Evolutionary conservation across 148 eudicot genomes (phyloP).

Genomic region (Salicornia ramosissima): DNA sequence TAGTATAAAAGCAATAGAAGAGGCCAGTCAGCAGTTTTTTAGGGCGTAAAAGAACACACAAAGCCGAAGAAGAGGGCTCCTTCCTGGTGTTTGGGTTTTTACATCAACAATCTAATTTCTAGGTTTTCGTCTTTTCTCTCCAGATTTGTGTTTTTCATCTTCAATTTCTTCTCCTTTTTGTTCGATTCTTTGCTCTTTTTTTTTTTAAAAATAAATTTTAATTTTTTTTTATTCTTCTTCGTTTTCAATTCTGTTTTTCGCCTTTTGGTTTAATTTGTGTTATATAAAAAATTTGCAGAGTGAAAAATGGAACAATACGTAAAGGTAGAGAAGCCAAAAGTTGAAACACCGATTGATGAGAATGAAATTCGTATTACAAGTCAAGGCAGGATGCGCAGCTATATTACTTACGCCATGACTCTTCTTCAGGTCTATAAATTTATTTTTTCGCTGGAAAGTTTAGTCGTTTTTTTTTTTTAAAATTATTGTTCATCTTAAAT

Average conservation of each 20-base stretch:
- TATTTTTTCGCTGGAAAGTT: no score
- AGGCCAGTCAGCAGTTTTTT: slow-evolving; percentile 21
- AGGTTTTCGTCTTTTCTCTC: slow-evolving; percentile 9
- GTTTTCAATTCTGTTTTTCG: not conserved
- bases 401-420: slow-evolving; percentile 85
- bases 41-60: slow-evolving; percentile 70
- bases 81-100: not conserved
- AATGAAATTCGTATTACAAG: slow-evolving; percentile 98
- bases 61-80: slow-evolving; percentile 61
- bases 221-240: not conserved
- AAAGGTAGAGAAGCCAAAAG: slow-evolving; percentile 92
- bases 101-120: no score
- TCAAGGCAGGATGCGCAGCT: slow-evolving; percentile 93
- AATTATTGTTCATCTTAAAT: no score
- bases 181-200: not conserved
- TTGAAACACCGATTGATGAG: slow-evolving; percentile 82
- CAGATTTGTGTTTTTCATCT: not conserved
- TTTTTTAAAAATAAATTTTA: not conserved
- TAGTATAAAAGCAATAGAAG: slow-evolving; percentile 14
- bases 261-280: not conserved
- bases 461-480: not conserved
- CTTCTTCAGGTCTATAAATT: slow-evolving; percentile 80
- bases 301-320: slow-evolving; percentile 81
- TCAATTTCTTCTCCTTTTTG: not conserved
- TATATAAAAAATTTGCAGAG: no score